Evolutionary conservation across 192 early-diverging fungal species (phyloP).

Genomic region (Backusella morwellensis): DNA sequence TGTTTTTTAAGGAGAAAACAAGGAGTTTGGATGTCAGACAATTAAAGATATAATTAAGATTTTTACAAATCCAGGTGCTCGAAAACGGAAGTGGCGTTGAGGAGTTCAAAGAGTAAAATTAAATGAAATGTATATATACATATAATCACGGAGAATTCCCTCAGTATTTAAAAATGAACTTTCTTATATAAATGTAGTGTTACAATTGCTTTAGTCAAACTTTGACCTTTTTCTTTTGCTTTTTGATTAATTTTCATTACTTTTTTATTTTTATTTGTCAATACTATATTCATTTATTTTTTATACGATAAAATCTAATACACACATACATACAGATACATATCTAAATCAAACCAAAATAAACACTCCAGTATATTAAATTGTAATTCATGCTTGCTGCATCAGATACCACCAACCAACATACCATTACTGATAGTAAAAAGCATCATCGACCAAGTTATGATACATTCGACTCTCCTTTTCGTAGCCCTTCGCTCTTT

Average conservation of each 20-base stretch:
- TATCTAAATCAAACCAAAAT: too few relatives aligned
- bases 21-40: constrained; percentile 3
- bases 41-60: constrained; percentile 1
- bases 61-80: background rate
- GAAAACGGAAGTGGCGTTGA: constrained; percentile 1
- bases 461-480: background rate
- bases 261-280: background rate
- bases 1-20: background rate
- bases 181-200: background rate
- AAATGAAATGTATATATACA: background rate
- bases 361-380: background rate
- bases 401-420: background rate
- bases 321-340: background rate
- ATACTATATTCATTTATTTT: background rate
- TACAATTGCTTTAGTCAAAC: background rate
- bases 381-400: background rate
- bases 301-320: background rate
- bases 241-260: background rate
- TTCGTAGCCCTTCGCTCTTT: constrained; percentile 2
- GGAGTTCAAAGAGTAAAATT: background rate
- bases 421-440: background rate
- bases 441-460: background rate
- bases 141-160: background rate
- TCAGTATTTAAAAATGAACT: background rate
- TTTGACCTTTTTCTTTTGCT: background rate